Evolutionary conservation across 768 basidiomycete genomes (phyloP).

Genomic region (Boletales sp.): DNA sequence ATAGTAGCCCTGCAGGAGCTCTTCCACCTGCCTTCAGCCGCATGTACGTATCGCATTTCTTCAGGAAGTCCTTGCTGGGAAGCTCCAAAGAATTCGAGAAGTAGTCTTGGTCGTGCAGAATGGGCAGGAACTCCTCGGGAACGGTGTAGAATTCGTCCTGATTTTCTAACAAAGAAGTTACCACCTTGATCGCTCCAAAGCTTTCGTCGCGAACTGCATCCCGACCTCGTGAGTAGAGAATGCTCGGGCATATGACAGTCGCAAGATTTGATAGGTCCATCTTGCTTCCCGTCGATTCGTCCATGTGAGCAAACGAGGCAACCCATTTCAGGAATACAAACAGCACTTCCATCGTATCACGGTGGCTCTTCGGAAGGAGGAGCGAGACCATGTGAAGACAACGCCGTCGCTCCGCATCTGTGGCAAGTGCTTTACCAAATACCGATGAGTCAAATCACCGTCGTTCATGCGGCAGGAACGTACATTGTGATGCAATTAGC

Average conservation of each 20-base stretch:
- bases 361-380: conserved; percentile 87
- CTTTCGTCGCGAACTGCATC: conserved; percentile 92
- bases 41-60: conserved; percentile 92
- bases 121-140: conserved; percentile 81
- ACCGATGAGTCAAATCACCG: conserved; percentile 8
- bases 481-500: conserved; percentile 85
- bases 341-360: conserved; percentile 96
- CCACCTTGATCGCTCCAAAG: conserved; percentile 80
- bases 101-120: conserved; percentile 89
- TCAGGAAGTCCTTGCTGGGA: conserved; percentile 92
- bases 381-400: conserved; percentile 83
- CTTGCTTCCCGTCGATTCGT: conserved; percentile 95
- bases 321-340: conserved; percentile 99
- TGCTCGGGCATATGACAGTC: conserved; percentile 97
- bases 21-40: conserved; percentile 62
- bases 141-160: conserved; percentile 98
- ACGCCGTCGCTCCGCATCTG: conserved; percentile 74
- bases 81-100: conserved; percentile 86
- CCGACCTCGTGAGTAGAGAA: conserved; percentile 83
- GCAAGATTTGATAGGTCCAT: conserved; percentile 97
- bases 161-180: conserved; percentile 82
- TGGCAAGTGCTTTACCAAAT: conserved; percentile 54
- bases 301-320: conserved; percentile 96
- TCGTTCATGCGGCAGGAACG: conserved; percentile 29
- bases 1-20: conserved; percentile 31